Evolutionary conservation across 495 filamentous ascomycete genomes (phyloP).

Genomic region (Astrocystis sublimbata): DNA sequence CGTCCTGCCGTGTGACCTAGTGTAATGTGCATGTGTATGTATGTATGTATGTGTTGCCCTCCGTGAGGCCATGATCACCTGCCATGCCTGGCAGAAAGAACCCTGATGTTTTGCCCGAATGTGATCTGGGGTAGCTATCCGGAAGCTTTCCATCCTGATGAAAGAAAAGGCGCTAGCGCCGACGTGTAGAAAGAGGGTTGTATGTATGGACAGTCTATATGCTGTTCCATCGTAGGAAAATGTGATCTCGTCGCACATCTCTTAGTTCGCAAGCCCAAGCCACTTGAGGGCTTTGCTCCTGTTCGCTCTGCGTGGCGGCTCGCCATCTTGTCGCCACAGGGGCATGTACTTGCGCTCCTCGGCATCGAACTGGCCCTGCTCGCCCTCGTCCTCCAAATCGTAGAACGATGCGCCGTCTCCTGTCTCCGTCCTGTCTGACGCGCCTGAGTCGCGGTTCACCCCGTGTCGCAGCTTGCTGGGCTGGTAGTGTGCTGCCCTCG

Average conservation of each 20-base stretch:
- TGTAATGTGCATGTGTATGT: not conserved
- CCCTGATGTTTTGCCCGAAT: too few species aligned
- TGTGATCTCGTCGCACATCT: not conserved
- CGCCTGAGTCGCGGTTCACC: constrained; percentile 18
- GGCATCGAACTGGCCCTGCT: constrained; percentile 27
- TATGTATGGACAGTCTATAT: not conserved
- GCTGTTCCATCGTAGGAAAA: not conserved
- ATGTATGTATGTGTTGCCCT: too few species aligned
- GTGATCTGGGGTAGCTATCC: too few species aligned
- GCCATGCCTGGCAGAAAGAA: too few species aligned
- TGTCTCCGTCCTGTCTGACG: not conserved
- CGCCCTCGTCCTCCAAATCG: constrained; percentile 28
- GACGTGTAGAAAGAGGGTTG: not conserved
- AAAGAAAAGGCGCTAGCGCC: constrained; percentile 3
- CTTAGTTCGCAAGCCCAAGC: constrained; percentile 31
- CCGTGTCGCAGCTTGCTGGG: constrained; percentile 20
- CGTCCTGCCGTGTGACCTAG: not conserved
- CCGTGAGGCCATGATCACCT: too few species aligned
- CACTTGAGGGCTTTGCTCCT: constrained; percentile 40
- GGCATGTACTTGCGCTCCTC: constrained; percentile 41
- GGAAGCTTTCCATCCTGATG: too few species aligned
- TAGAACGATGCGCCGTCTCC: constrained; percentile 12
- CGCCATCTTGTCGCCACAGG: constrained; percentile 23
- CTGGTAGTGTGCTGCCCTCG: constrained; percentile 20
- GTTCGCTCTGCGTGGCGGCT: constrained; percentile 27